Base-by-base conservation (phyloP, 2,329 filamentous ascomycete species). In the Alternaria metachromatica region DNA sequence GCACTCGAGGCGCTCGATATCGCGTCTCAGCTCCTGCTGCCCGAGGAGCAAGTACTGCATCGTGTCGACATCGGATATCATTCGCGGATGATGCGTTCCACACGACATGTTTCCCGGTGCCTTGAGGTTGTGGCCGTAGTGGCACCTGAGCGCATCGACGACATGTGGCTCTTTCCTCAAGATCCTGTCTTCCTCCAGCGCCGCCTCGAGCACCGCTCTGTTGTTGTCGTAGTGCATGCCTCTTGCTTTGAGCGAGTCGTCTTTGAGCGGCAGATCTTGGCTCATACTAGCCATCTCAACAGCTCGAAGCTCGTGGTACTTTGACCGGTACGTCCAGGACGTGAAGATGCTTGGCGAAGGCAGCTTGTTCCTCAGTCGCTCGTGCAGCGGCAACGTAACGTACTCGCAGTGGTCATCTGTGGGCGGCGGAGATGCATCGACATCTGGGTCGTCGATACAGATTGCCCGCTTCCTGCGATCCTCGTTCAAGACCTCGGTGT, bases 1-100 rank as follows among this genome's bases (percentile, higher is more conserved):
- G 3, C n/a, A 37, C 18, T 50, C 54, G 2, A 62, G 54, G 21
- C 59, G 54, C 46, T 53, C 59, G 3, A 62, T 30, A 28, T 62
- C 54, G 15, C 37, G 46, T 23, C 37, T 46, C 59, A 62, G 44
- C 44, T 62, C 59, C 46, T 55, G 50, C 15, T 51, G 55, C 12
- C 9, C 33, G 0, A 58, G 4, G 23, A 62, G 20, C 12, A 30
- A 23, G 11, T 33, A 45, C 11, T 53, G 46, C 25, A 61, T 18
- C 5, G 26, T 15, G 2, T 33, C 30, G 2, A 44, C 9, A 15
- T 41, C 11, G 23, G 18, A 18, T 15, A 41, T 20, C 10, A 10
- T 23, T 20, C 37, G 26, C 20, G 20, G 15, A 30, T 23, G 4
- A 10, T 9, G n/a, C 9, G 13, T 10, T 18, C 37, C 48, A 15